Evolutionary conservation across 1,284 basidiomycete genomes (phyloP), one percentile per base, ranked within the genome.

Genomic region (Tetrapyrgos nigripes): DNA sequence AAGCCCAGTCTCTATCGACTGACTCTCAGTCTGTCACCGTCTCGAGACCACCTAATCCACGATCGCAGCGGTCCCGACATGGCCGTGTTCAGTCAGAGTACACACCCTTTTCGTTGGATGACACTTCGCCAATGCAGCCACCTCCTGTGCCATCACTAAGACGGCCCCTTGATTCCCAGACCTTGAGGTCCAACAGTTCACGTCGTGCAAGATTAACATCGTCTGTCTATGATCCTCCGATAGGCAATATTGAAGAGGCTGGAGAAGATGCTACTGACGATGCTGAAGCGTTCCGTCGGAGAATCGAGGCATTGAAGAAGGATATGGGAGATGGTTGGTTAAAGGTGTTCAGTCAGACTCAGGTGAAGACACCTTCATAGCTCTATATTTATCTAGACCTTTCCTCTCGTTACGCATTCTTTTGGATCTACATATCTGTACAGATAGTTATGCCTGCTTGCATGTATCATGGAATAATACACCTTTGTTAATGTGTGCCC

Each of bases 241-340:
- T 33, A 35, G 11, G 58, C 63, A 17, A 26, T 27, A 33, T 26
- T 19, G 4, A 28, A 11, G 49, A 43, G 23, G 9, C 23, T 17
- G 66, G 66, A 45, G 70, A 67, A 29, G 69, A 62, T 33, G 76
- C 76, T 49, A 68, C 66, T 2, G 71, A 69, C 55, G 69, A 64
- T 43, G 67, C 65, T 33, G 91, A 92, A 58, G 81, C 85, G 46
- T 92, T 91, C 70, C 81, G 93, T 47, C 83, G 85, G 60, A 82
- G 83, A 66, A 92, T 96, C 61, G 93, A 95, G 76, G 88, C 87
- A 6, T 68, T 96, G 68, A 86, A 91, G 72, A 81, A 85, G 59
- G 93, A 95, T 67, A 93, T 95, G 81, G 93, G 93, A 1, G 93
- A 94, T 40, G 87, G 88, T 11, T 94, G 92, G 92, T 68, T 94